phyloP scores from a whole-genome alignment of 1,284 basidiomycete species.

The Apiotrichum mycotoxinovorans region DNA sequence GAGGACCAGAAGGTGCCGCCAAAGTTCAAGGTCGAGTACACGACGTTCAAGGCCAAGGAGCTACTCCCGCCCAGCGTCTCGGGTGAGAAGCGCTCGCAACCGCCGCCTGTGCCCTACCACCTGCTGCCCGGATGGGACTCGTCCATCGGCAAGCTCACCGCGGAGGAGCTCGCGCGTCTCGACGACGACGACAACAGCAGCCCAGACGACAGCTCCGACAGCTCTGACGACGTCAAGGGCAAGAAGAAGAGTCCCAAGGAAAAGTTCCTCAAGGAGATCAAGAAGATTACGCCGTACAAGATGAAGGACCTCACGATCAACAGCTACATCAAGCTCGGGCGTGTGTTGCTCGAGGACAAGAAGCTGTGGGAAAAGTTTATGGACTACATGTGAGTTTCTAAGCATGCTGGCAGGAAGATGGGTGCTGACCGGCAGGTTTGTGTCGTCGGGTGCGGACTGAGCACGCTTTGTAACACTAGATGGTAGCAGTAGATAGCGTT shows the following conservation, averaged over 20 bases:
- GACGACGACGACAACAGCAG: neutral
- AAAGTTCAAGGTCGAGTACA: slow-evolving; percentile 71
- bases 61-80: slow-evolving; percentile 45
- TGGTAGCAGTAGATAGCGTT: neutral
- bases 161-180: slow-evolving; percentile 2
- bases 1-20: slow-evolving; percentile 57
- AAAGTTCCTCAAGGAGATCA: slow-evolving; percentile 41
- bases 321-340: slow-evolving; percentile 70
- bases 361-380: slow-evolving; percentile 58
- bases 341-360: slow-evolving; percentile 59
- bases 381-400: slow-evolving; percentile 40
- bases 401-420: neutral
- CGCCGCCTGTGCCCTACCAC: slow-evolving; percentile 60
- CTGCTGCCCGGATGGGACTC: slow-evolving; percentile 58
- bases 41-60: slow-evolving; percentile 59
- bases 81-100: slow-evolving; percentile 31
- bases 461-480: neutral
- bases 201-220: neutral
- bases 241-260: slow-evolving; percentile 13
- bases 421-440: slow-evolving; percentile 4
- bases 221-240: neutral
- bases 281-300: slow-evolving; percentile 65
- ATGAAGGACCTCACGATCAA: slow-evolving; percentile 72
- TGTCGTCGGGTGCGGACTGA: slow-evolving; percentile 4
- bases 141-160: slow-evolving; percentile 7